Conservation (phyloP, 805 yeast genomes). For the Metschnikowia cerradonensis region DNA sequence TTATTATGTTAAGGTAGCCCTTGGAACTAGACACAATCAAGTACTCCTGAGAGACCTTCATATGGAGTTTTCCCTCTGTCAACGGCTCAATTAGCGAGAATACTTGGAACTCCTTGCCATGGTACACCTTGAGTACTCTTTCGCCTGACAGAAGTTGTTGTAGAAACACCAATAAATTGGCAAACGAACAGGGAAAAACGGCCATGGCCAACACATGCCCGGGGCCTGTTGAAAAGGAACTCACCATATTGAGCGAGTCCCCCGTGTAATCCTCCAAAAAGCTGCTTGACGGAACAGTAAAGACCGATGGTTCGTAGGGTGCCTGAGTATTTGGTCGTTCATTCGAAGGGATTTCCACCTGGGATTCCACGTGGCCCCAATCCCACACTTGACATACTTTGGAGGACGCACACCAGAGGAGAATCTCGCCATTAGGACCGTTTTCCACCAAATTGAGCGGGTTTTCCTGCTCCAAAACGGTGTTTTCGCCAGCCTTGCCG, state of each 20-base stretch:
- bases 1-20: constrained; percentile 12
- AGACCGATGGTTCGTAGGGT: not conserved
- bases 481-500: not conserved
- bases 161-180: constrained; percentile 4
- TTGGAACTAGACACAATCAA: constrained; percentile 7
- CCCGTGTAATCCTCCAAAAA: constrained; percentile 7
- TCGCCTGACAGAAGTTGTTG: not conserved
- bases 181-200: constrained; percentile 6
- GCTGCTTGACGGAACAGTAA: not conserved
- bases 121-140: not conserved
- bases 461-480: not conserved
- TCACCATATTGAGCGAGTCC: constrained; percentile 10
- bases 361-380: constrained; percentile 19
- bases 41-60: constrained; percentile 11
- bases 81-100: not conserved
- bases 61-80: constrained; percentile 2
- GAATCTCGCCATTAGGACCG: constrained; percentile 33
- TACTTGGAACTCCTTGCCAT: not conserved
- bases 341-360: not conserved
- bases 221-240: constrained; percentile 3
- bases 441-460: constrained; percentile 18
- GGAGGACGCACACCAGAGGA: constrained; percentile 21
- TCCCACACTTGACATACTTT: constrained; percentile 32
- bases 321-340: too few species aligned
- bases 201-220: constrained; percentile 12